Evolutionary conservation across 345 rosid genomes (phyloP).

Genomic region (Geranium brycei): DNA sequence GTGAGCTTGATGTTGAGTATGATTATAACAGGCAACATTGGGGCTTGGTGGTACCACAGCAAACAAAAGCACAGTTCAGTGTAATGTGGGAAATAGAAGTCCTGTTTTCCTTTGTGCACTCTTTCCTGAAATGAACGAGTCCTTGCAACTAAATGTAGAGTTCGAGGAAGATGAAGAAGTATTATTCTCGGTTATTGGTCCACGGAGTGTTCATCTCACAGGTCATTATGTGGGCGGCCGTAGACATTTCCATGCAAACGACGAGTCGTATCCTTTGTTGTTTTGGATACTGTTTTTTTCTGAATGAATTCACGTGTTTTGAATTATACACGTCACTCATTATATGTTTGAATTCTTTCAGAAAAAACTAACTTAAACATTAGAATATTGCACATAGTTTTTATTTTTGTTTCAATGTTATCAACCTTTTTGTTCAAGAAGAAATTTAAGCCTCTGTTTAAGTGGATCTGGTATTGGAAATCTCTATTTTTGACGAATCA

Average conservation of each 20-base stretch:
- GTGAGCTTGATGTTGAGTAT: neutral
- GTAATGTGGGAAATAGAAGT: constrained; percentile 53
- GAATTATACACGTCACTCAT: neutral
- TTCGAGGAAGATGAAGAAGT: constrained; percentile 64
- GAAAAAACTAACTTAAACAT: too few relatives aligned
- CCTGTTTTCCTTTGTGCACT: constrained; percentile 51
- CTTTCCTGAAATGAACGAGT: constrained; percentile 38
- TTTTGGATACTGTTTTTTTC: neutral
- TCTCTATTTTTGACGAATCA: too few relatives aligned
- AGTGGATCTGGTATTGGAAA: too few relatives aligned
- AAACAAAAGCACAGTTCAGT: constrained; percentile 41
- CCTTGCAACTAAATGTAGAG: constrained; percentile 53
- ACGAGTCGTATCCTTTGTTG: constrained; percentile 49
- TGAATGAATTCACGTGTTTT: neutral
- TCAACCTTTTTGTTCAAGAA: too few relatives aligned
- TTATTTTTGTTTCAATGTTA: neutral
- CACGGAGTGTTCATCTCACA: constrained; percentile 52
- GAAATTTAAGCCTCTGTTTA: too few relatives aligned
- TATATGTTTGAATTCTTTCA: too few relatives aligned
- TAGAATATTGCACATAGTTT: too few relatives aligned
- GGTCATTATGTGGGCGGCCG: constrained; percentile 38
- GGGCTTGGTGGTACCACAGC: constrained; percentile 28
- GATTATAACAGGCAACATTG: constrained; percentile 42
- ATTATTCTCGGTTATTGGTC: constrained; percentile 60
- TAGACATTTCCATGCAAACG: constrained; percentile 13